Conservation (phyloP, 2,329 filamentous ascomycete genomes). For the Trichoderma koningii region DNA sequence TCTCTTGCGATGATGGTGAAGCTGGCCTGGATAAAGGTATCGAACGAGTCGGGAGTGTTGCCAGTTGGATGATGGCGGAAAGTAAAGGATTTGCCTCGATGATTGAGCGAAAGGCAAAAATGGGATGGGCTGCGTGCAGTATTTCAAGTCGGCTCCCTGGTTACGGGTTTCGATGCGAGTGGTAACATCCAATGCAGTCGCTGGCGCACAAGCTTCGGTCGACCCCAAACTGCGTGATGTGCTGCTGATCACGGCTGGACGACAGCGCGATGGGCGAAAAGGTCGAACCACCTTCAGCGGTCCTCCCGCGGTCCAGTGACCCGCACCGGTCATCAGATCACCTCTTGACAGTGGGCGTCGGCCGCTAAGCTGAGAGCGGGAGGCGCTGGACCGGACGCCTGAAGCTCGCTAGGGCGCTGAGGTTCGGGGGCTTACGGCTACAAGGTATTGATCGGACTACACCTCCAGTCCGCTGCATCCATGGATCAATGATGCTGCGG, state of each 20-base stretch:
- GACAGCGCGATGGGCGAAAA: not conserved
- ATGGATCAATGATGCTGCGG: too few species aligned
- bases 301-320: not conserved
- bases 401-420: not conserved
- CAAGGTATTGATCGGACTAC: too few species aligned
- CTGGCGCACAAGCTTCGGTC: not conserved
- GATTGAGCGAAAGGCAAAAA: not conserved
- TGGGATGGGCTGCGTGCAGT: not conserved
- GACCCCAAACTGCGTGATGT: slow-evolving; percentile 7
- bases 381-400: not conserved
- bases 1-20: too few species aligned
- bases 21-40: not conserved
- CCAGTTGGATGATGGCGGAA: too few species aligned
- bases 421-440: not conserved
- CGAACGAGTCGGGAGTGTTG: slow-evolving; percentile 1
- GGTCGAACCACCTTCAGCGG: slow-evolving; percentile 3
- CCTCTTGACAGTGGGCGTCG: not conserved
- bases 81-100: not conserved
- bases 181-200: not conserved
- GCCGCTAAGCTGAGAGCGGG: too few species aligned
- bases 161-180: not conserved
- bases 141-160: not conserved
- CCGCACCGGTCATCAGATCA: not conserved
- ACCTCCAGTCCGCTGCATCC: too few species aligned
- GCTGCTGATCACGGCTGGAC: slow-evolving; percentile 11